These are phyloP conservation scores for Akanthomyces dipterigenus DNA, from an alignment of 2,329 filamentous ascomycete genomes.

Conservation along the genomic window DNA sequence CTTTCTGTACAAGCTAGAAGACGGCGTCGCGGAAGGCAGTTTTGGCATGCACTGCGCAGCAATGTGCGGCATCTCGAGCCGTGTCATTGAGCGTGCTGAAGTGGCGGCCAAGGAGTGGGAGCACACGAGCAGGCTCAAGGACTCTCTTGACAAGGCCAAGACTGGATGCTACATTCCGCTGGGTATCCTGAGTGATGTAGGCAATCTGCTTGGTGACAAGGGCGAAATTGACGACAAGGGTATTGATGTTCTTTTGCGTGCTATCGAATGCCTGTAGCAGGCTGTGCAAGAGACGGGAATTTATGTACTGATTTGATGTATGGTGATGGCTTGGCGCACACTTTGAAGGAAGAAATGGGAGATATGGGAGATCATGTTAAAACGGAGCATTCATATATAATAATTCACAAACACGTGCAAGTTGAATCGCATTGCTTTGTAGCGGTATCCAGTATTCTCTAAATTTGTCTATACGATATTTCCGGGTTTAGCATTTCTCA, in stretches of 20 bases:
- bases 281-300: neutral
- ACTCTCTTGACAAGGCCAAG: constrained; percentile 76
- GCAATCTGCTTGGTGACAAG: constrained; percentile 61
- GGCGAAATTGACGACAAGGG: constrained; percentile 43
- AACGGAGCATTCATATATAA: neutral
- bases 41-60: constrained; percentile 99
- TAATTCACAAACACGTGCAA: neutral
- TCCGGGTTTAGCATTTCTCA: no score
- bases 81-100: constrained; percentile 81
- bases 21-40: constrained; percentile 89
- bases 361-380: neutral
- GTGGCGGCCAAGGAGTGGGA: constrained; percentile 89
- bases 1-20: constrained; percentile 90
- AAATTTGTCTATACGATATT: no score
- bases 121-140: constrained; percentile 83
- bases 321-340: neutral
- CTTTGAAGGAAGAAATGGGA: neutral
- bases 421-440: neutral
- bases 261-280: constrained; percentile 51
- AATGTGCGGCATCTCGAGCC: constrained; percentile 88
- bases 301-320: neutral
- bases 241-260: constrained; percentile 52
- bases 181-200: constrained; percentile 81
- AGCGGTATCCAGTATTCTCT: no score
- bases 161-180: constrained; percentile 76